These are phyloP conservation scores for Pistacia atlantica DNA, from an alignment of 345 rosid genomes.

Conservation along the genomic window DNA sequence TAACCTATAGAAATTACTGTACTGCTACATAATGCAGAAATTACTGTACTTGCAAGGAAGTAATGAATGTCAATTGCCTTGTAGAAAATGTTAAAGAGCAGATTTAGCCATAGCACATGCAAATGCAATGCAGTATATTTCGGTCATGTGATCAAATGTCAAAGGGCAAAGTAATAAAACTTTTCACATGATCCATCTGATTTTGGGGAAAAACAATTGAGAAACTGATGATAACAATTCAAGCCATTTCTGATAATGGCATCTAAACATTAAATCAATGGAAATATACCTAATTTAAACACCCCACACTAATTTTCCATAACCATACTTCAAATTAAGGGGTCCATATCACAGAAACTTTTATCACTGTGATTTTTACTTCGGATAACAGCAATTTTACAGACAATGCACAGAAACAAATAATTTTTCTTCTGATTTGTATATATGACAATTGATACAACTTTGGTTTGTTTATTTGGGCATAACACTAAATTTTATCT, in stretches of 20 bases:
- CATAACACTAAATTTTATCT: background rate
- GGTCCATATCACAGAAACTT: background rate
- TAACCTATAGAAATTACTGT: no score
- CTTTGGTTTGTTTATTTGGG: background rate
- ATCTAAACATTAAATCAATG: background rate
- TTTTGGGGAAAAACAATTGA: background rate
- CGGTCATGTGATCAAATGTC: no score
- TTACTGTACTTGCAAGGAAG: no score
- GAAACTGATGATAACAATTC: background rate
- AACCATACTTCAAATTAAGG: background rate
- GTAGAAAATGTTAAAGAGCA: no score
- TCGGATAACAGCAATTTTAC: background rate
- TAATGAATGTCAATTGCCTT: no score
- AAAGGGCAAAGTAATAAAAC: background rate
- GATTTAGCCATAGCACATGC: no score
- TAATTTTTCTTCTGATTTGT: background rate
- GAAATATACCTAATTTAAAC: background rate
- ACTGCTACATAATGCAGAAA: no score
- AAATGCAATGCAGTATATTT: no score
- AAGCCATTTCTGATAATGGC: background rate
- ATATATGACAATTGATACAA: background rate
- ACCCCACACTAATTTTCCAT: background rate
- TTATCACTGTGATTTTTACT: background rate
- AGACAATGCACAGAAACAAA: background rate
- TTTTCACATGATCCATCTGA: background rate